phyloP scores from a whole-genome alignment of 2,329 filamentous ascomycete genomes.

The Aplosporella prunicola region DNA sequence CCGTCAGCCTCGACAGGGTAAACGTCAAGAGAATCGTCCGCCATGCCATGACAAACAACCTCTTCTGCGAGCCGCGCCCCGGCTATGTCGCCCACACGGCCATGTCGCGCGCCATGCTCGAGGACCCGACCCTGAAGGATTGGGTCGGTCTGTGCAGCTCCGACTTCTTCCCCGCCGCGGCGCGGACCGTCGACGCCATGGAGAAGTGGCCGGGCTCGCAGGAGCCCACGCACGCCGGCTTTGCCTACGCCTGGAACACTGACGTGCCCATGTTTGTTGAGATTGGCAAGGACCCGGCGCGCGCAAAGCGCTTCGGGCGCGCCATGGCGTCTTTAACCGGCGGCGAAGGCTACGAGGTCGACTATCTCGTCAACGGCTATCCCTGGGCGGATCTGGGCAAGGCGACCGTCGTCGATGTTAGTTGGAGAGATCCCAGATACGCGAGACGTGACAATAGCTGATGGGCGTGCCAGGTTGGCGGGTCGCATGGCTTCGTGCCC shows the following conservation, averaged over 20 bases:
- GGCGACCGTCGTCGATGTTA: conserved; percentile 13
- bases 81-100: conserved; percentile 34
- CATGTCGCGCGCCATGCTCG: conserved; percentile 13
- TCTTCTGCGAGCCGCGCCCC: conserved; percentile 32
- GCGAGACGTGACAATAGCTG: conserved; percentile 2
- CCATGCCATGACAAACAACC: conserved; percentile 30
- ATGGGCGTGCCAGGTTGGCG: conserved; percentile 12
- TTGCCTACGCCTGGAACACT: conserved; percentile 7
- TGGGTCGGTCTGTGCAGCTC: conserved; percentile 13
- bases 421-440: neutral
- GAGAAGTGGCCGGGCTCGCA: conserved; percentile 12
- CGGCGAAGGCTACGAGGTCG: conserved; percentile 12
- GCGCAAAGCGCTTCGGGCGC: conserved; percentile 13
- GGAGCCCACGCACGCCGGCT: conserved; percentile 12
- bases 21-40: conserved; percentile 30
- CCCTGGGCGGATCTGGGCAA: conserved; percentile 12
- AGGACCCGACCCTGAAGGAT: conserved; percentile 13
- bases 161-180: conserved; percentile 13
- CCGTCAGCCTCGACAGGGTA: conserved; percentile 7
- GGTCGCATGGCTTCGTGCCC: conserved; percentile 13
- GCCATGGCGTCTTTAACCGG: conserved; percentile 12
- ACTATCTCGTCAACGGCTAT: conserved; percentile 13
- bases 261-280: conserved; percentile 14
- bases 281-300: conserved; percentile 11
- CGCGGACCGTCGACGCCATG: conserved; percentile 11